Conservation (phyloP, 148 eudicot species). For the Polygonum aviculare region DNA sequence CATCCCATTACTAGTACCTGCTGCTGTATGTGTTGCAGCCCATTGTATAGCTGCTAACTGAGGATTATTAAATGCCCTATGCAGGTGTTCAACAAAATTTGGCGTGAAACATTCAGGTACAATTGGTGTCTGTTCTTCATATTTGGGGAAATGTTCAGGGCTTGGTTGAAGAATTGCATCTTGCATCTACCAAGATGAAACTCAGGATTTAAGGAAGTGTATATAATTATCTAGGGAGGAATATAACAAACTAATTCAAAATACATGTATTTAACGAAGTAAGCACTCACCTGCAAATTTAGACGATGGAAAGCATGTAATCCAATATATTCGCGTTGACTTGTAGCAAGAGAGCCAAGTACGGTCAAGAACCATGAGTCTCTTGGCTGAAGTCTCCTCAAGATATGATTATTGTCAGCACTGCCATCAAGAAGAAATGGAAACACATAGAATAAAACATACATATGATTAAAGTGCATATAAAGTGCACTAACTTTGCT, state of each 20-base stretch:
- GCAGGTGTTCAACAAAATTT: conserved; percentile 64
- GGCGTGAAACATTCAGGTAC: conserved; percentile 97
- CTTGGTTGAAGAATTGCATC: conserved; percentile 89
- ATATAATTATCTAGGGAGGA: background rate
- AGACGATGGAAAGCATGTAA: conserved; percentile 97
- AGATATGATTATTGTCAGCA: conserved; percentile 59
- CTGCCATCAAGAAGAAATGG: conserved; percentile 27
- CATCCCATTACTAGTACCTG: conserved; percentile 74
- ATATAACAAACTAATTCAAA: background rate
- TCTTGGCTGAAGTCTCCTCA: conserved; percentile 70
- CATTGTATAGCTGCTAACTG: conserved; percentile 94
- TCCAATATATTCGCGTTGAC: conserved; percentile 92
- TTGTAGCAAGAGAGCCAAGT: conserved; percentile 91
- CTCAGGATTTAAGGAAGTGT: background rate
- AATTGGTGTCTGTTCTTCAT: conserved; percentile 85
- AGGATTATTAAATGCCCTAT: conserved; percentile 67
- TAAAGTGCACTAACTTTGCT: background rate
- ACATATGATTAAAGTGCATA: background rate
- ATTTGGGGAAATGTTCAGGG: conserved; percentile 87
- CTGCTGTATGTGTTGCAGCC: conserved; percentile 99
- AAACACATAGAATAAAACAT: background rate
- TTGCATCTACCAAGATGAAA: conserved; percentile 57
- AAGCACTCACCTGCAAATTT: conserved; percentile 62
- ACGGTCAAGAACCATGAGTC: conserved; percentile 78
- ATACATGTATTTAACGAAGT: background rate